Base-by-base conservation (phyloP, 495 filamentous ascomycete genomes). In the Daldinia caldariorum region DNA sequence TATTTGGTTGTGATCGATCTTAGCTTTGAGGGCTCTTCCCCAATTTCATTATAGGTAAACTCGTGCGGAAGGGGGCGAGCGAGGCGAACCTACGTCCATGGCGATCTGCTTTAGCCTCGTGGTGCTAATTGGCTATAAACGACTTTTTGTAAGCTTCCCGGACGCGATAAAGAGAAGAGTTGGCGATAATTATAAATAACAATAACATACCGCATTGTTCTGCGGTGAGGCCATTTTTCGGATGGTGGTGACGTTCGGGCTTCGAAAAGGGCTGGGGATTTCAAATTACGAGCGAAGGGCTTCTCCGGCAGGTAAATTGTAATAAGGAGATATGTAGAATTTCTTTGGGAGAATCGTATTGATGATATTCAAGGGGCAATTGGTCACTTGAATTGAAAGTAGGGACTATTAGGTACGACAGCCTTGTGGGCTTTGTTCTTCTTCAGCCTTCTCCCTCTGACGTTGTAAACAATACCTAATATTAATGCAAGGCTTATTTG, bases 41-140 rank as follows among this genome's bases (percentile, higher is more conserved):
- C 26, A 26, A 61, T 35, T 39, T 13, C 26, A 26, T 26, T 26
- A 26, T 26, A 26, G 26, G 26, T 1, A 3, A 3, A 32, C 29
- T 58, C 54, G 61, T 39, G 45, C 56, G 57, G 35, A 49, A 41
- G 58, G 60, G 58, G 53, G 18, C 29, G 26, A 61, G 18, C 29
- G 26, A 61, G 61, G 47, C 64, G 60, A 72, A 84, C 88, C 63
- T 85, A 96, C 93, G 81, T 93, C 89, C 69, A 83, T 89, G 66
- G 91, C 90, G 76, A 97, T 94, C 79, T 94, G 90, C 79, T 87
- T 88, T 60, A 97, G 87, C 69, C 94, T 88, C 65, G 87, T 86
- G 58, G 87, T 82, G 39, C 92, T 85, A 54, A 97, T 84, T 41
- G 93, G 94, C 92, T 96, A 61, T 61, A 45, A 1, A 63, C 32